Evolutionary conservation across 768 basidiomycete genomes (phyloP), one percentile per base, ranked within the genome.

Genomic region (Naematelia encephala): DNA sequence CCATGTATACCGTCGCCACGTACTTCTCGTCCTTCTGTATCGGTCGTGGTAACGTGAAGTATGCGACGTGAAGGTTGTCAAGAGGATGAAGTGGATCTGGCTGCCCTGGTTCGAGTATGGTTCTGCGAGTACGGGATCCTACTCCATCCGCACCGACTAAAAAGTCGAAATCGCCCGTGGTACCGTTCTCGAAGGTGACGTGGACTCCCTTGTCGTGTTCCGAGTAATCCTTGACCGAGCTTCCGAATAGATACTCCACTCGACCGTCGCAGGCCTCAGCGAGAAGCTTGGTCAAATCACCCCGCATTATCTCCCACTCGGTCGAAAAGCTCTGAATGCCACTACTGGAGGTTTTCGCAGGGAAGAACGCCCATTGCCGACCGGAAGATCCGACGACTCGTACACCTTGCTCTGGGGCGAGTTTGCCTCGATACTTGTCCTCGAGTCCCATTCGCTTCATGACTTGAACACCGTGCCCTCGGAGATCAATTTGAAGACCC

Each of bases 401-500:
- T 12, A 64, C 52, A 0, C 74, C 74, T 27, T 52, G 34, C 54
- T 76, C 72, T 1, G 34, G 54, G 21, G 72, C 68, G 39, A 59
- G 53, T 2, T 27, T 14, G 5, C 50, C 56, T 12, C 22, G 23
- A 10, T 72, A 48, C 12, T 54, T 58, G 5, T 47, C 27, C 16
- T 49, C 30, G 4, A 76, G 47, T n/a, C 62, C 64, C 70, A 74
- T 73, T 19, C 48, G 43, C 14, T 59, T 47, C 16, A 70, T 46
- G 13, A 72, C 69, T 30, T 59, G 55, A 27, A 65, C 29, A 4
- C 60, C 72, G 12, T 30, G 54, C 23, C 60, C 61, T 2, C 30
- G 45, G 2, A 76, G 51, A 49, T 76, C 74, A 34, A 75, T 59
- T 42, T 66, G 68, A 48, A 72, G 74, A n/a, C 74, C 74, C 16